Evolutionary conservation across 2,329 filamentous ascomycete genomes (phyloP), one percentile per base, ranked within the genome.

Genomic region (Chaetoscypha palmicola): DNA sequence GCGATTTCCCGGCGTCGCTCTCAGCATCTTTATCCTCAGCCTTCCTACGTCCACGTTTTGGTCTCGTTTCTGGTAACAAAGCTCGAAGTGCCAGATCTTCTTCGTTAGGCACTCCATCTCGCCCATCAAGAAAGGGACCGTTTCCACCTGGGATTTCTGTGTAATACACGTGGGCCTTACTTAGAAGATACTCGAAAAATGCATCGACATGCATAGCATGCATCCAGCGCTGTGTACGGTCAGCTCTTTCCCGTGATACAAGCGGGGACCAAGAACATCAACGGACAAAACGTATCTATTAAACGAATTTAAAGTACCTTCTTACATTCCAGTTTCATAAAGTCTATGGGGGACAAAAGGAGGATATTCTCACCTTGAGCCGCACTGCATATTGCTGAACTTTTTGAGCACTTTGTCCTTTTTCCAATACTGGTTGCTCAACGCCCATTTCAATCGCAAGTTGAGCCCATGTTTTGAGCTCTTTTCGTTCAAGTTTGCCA

Each of bases 351-450:
- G n/a, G n/a, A n/a, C n/a, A n/a, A n/a, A n/a, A n/a, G n/a, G n/a
- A n/a, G 31, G 22, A 23, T 30, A 22, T 44, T 14, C 66, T 58
- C 66, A 90, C 86, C 78, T 96, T 96, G 45, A 96, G 68, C 46
- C 90, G 77, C 36, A 96, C 90, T 33, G 87, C 88, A 69, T 95
- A 96, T 63, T 96, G 90, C 62, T 94, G 88, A 46, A 96, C 84
- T 64, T 95, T 95, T 61, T 96, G 91, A 1, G 85, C 81, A 62
- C 88, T 94, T 66, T 94, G 85, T 20, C 87, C 86, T 62, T 91
- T 92, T 47, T 84, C 79, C 19, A 80, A 71, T 47, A 87, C 83
- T 2, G 89, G 88, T 2, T 84, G 83, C 58, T 94, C 86, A 12
- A 95, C 91, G 8, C 91, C 90, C n/a, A 96, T 70, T 57, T 84